Percentiles rank a stretch among this genome's conserved stretches.
Evolutionary conservation across 1,284 basidiomycete genomes (phyloP).

Genomic region (Malassezia psittaci): DNA sequence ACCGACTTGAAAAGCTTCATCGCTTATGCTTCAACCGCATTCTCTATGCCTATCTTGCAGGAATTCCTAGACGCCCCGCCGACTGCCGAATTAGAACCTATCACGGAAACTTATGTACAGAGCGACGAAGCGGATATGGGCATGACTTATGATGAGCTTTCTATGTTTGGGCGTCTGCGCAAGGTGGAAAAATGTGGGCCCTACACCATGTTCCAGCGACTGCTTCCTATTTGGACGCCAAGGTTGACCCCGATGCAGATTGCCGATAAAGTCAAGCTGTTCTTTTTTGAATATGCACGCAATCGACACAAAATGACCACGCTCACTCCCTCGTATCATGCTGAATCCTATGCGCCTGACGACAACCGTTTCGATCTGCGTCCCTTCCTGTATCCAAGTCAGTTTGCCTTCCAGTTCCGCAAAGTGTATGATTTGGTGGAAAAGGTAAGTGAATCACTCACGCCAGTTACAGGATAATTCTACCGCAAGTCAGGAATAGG

Average conservation of each 20-base stretch:
- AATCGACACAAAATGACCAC: constrained; percentile 99
- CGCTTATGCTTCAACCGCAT: constrained; percentile 65
- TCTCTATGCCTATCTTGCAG: constrained; percentile 71
- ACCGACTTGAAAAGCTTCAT: constrained; percentile 95
- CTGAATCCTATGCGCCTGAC: constrained; percentile 89
- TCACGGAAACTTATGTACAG: constrained; percentile 84
- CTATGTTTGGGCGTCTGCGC: constrained; percentile 78
- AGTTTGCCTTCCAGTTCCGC: constrained; percentile 91
- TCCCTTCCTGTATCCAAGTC: constrained; percentile 86
- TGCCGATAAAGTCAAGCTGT: constrained; percentile 90
- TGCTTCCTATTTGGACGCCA: constrained; percentile 79
- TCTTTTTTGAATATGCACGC: constrained; percentile 92
- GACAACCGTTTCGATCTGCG: constrained; percentile 96
- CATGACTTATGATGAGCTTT: constrained; percentile 97
- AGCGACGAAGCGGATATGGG: constrained; percentile 87
- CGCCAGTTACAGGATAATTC: neutral
- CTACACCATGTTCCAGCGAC: constrained; percentile 88
- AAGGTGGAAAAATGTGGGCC: constrained; percentile 96
- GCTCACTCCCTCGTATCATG: constrained; percentile 88
- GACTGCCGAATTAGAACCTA: constrained; percentile 91
- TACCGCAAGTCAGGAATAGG: no score
- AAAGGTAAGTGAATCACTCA: constrained; percentile 6
- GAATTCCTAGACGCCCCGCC: constrained; percentile 79
- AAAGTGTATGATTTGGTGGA: constrained; percentile 72
- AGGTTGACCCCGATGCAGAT: constrained; percentile 55